phyloP scores from a whole-genome alignment of 2,329 filamentous ascomycete genomes.

The Xylaria digitata region DNA sequence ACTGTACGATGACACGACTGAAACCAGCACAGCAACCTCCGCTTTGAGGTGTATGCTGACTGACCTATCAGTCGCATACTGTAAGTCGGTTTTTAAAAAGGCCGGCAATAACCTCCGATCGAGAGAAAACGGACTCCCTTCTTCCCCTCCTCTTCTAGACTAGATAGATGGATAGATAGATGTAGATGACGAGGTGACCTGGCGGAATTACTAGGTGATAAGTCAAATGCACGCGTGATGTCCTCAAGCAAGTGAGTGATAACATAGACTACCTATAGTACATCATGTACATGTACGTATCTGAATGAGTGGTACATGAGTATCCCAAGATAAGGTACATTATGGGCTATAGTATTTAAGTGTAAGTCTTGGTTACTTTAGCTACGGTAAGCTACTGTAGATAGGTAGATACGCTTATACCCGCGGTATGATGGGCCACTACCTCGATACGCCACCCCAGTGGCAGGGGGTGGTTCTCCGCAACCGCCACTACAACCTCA shows the following conservation, averaged over 20 bases:
- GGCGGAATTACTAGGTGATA: conserved; percentile 1
- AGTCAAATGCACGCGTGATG: conserved; percentile 6
- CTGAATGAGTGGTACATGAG: neutral
- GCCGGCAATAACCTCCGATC: conserved; percentile 27
- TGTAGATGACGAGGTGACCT: neutral
- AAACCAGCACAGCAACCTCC: conserved; percentile 12
- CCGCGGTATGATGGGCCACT: too few species aligned
- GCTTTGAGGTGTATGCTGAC: conserved; percentile 1
- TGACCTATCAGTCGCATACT: conserved; percentile 11
- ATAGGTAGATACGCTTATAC: neutral
- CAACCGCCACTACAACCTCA: conserved; percentile 30
- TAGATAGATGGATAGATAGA: neutral
- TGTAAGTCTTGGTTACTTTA: too few species aligned
- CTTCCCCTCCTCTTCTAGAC: neutral
- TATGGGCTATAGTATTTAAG: too few species aligned
- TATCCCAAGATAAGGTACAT: neutral
- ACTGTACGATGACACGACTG: conserved; percentile 1
- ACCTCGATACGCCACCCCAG: conserved; percentile 17
- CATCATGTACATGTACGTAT: neutral
- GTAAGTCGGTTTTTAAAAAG: neutral
- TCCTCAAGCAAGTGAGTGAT: neutral
- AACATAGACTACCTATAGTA: neutral
- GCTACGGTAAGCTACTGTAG: too few species aligned
- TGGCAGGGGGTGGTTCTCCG: conserved; percentile 24
- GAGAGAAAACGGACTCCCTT: neutral